phyloP scores from a whole-genome alignment of 345 rosid species.

The Melaleuca alternifolia region DNA sequence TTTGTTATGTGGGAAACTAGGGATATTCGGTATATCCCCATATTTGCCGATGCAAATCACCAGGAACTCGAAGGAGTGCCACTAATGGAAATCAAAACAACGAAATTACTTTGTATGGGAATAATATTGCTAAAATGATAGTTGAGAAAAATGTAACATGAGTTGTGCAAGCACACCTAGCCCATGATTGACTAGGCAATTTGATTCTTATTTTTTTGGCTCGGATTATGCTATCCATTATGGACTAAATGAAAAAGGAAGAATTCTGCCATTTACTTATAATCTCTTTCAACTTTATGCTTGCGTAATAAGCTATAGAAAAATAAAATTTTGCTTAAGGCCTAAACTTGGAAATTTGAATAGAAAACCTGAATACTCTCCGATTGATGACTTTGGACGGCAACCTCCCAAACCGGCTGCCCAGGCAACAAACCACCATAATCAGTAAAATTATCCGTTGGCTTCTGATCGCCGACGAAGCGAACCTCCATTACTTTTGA shows the following conservation, averaged over 20 bases:
- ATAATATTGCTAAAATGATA: not conserved
- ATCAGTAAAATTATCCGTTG: not conserved
- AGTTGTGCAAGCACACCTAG: not conserved
- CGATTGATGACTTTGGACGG: constrained; percentile 23
- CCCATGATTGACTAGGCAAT: not conserved
- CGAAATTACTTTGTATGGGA: not conserved
- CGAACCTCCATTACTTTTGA: constrained; percentile 62
- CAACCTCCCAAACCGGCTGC: constrained; percentile 75
- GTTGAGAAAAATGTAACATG: not conserved
- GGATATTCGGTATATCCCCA: constrained; percentile 37
- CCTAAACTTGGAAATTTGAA: not conserved
- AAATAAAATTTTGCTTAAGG: not conserved
- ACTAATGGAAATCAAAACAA: constrained; percentile 5
- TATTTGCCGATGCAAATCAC: constrained; percentile 46
- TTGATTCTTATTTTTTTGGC: not conserved
- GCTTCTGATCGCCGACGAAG: constrained; percentile 21
- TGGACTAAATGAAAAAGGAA: not conserved
- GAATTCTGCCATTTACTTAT: not conserved
- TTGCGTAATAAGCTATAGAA: not conserved
- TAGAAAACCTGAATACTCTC: constrained; percentile 44
- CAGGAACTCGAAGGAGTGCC: constrained; percentile 35
- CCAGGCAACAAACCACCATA: constrained; percentile 36
- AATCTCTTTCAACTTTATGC: not conserved
- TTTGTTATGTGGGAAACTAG: constrained; percentile 22
- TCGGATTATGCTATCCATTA: not conserved